Percentiles rank a stretch among this genome's conserved stretches.
Conservation (phyloP, 768 basidiomycete genomes). For the Sarcodon aspratus region DNA sequence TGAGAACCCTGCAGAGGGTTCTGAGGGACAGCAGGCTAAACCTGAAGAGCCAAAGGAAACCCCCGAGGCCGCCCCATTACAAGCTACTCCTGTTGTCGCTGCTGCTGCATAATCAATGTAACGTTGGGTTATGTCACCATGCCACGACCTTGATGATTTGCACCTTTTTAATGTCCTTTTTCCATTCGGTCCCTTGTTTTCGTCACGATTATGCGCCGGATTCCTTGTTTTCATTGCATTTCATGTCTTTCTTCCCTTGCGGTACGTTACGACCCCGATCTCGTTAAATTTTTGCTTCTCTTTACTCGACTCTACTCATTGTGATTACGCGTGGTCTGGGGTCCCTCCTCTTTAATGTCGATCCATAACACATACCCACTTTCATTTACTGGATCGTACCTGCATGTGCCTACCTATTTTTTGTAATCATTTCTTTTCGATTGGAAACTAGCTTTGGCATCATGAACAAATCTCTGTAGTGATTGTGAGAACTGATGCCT, state of each 20-base stretch:
- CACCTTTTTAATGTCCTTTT: constrained; percentile 11
- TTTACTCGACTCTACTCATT: constrained; percentile 47
- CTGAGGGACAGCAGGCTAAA: constrained; percentile 16
- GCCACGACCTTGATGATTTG: constrained; percentile 27
- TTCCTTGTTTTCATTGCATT: constrained; percentile 22
- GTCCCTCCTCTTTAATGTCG: constrained; percentile 46
- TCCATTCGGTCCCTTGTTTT: constrained; percentile 8
- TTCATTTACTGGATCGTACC: constrained; percentile 46
- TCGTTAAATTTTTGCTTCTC: constrained; percentile 41
- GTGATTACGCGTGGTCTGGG: constrained; percentile 10
- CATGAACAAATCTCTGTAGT: too few relatives aligned
- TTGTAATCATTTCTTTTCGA: constrained; percentile 39
- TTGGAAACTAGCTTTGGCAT: too few relatives aligned
- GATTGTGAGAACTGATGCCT: not conserved
- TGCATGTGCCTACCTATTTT: constrained; percentile 43
- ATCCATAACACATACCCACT: constrained; percentile 20
- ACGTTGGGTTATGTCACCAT: constrained; percentile 20
- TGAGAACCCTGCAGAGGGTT: constrained; percentile 49
- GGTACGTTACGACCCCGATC: constrained; percentile 38
- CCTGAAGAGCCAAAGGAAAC: constrained; percentile 17
- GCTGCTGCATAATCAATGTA: constrained; percentile 59
- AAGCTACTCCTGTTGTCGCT: constrained; percentile 54
- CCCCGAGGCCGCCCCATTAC: constrained; percentile 32
- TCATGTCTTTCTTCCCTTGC: constrained; percentile 27
- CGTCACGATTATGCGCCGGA: constrained; percentile 15